phyloP scores from a whole-genome alignment of 495 filamentous ascomycete genomes.

The Sabuloglossum arenarium region DNA sequence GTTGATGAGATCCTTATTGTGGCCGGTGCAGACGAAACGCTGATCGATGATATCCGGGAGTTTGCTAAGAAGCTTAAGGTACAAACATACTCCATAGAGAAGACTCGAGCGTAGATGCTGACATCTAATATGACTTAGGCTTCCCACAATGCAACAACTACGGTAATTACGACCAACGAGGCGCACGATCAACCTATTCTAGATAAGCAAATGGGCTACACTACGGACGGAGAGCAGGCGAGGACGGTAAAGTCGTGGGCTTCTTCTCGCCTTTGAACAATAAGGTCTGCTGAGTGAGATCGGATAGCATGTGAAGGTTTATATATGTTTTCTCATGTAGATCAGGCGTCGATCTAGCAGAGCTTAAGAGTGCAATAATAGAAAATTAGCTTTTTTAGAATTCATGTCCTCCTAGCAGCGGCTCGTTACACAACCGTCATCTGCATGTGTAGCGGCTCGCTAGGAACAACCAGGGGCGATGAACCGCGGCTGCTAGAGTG shows the following conservation, averaged over 20 bases:
- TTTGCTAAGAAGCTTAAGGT: conserved; percentile 27
- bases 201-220: conserved; percentile 19
- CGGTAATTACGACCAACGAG: conserved; percentile 11
- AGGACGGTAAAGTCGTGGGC: conserved; percentile 11
- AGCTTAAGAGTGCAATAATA: too few species aligned
- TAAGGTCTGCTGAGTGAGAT: background rate
- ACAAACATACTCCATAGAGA: conserved; percentile 7
- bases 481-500: too few species aligned
- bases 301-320: too few species aligned
- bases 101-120: conserved; percentile 13
- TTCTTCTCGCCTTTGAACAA: background rate
- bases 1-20: conserved; percentile 28
- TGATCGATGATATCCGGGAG: conserved; percentile 31
- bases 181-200: conserved; percentile 21
- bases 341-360: too few species aligned
- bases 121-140: conserved; percentile 14
- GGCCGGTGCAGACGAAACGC: conserved; percentile 33
- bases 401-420: too few species aligned
- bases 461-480: too few species aligned
- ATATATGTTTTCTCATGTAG: too few species aligned
- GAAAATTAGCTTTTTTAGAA: too few species aligned
- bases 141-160: conserved; percentile 12
- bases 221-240: conserved; percentile 8
- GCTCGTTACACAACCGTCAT: too few species aligned
- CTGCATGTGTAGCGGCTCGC: too few species aligned